phyloP scores from a whole-genome alignment of 345 rosid genomes.

The Citrus inodora region DNA sequence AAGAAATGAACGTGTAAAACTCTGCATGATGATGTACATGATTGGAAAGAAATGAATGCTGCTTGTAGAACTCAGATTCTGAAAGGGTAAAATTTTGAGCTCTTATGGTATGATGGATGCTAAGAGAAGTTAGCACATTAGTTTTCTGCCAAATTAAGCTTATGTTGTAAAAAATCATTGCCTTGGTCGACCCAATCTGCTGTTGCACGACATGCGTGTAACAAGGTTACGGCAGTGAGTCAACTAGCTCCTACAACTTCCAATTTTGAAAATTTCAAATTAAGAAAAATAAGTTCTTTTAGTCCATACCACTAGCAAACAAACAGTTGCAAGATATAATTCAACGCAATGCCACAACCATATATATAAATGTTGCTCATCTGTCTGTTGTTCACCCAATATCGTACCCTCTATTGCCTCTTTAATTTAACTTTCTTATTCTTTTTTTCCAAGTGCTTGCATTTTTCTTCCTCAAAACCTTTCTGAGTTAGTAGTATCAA shows the following conservation, averaged over 20 bases:
- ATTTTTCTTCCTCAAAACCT: neutral
- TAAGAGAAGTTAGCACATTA: too few relatives aligned
- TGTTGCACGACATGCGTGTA: neutral
- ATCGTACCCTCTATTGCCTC: neutral
- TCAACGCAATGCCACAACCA: neutral
- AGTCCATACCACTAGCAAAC: neutral
- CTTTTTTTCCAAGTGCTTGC: neutral
- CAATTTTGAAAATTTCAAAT: neutral
- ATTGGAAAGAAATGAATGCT: neutral
- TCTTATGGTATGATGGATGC: neutral
- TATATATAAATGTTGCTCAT: neutral
- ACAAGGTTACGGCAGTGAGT: neutral
- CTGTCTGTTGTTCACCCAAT: neutral
- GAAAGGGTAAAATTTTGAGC: neutral
- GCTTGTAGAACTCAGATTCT: neutral
- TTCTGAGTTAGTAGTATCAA: neutral
- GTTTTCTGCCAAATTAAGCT: neutral
- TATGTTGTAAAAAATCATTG: neutral
- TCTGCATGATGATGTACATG: neutral
- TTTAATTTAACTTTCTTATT: neutral
- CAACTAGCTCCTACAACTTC: neutral
- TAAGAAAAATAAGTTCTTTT: neutral
- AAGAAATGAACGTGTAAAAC: neutral
- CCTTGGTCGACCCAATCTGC: neutral
- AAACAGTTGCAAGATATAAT: neutral